phyloP scores from a whole-genome alignment of 2,329 filamentous ascomycete species.

The Sporothrix brasiliensis region DNA sequence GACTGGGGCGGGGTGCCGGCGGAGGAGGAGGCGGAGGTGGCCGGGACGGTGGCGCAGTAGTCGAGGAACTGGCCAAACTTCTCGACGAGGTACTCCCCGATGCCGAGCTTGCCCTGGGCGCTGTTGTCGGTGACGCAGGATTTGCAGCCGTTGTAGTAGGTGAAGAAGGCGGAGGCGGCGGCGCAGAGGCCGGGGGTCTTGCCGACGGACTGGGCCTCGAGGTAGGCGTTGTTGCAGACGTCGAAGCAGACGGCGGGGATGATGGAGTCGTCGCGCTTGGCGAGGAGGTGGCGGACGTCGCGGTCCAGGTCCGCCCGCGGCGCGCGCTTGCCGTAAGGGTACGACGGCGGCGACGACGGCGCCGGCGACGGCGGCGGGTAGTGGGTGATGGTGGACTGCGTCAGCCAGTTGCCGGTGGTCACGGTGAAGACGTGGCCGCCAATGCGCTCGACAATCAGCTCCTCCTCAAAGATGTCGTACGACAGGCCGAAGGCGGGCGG shows the following conservation, averaged over 20 bases:
- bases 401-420: conserved; percentile 59
- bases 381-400: conserved; percentile 54
- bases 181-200: conserved; percentile 54
- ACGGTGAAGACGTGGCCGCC: conserved; percentile 47
- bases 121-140: conserved; percentile 46
- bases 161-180: conserved; percentile 47
- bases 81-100: conserved; percentile 44
- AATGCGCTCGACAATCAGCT: conserved; percentile 45
- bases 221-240: conserved; percentile 54
- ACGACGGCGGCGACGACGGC: conserved; percentile 17
- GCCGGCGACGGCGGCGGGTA: conserved; percentile 43
- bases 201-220: conserved; percentile 53
- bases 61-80: conserved; percentile 51
- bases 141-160: conserved; percentile 46
- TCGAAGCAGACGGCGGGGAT: conserved; percentile 56
- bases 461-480: conserved; percentile 62
- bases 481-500: conserved; percentile 64
- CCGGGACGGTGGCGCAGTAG: conserved; percentile 47
- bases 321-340: not conserved
- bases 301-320: not conserved
- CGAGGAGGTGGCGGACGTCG: conserved; percentile 35
- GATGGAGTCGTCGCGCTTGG: conserved; percentile 48
- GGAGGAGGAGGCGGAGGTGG: conserved; percentile 13
- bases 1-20: conserved; percentile 17
- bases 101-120: conserved; percentile 39